Conservation (phyloP, 257 asterid genomes). For the Ilex aquifolium region DNA sequence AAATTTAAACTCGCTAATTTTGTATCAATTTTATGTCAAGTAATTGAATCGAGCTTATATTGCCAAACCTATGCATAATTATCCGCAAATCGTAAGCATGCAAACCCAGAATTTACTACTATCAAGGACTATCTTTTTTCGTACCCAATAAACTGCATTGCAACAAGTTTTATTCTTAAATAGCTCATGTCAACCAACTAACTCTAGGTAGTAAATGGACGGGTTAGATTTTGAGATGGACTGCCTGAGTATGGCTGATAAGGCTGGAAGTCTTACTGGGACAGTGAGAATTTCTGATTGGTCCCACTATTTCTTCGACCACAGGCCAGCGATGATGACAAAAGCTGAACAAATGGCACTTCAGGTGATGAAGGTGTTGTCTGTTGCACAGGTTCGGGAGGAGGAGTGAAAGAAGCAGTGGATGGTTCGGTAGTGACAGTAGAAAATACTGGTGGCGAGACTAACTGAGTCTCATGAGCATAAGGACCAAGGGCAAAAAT, state of each 20-base stretch:
- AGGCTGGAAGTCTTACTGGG: not conserved
- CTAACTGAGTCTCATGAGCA: not conserved
- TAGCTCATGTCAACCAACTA: too few relatives aligned
- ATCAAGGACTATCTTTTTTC: too few relatives aligned
- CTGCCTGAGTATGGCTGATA: not conserved
- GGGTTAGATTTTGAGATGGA: not conserved
- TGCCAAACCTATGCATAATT: too few relatives aligned
- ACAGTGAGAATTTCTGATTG: not conserved
- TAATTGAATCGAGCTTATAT: too few relatives aligned
- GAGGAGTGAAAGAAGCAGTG: not conserved
- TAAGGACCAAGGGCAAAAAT: not conserved
- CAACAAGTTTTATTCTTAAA: too few relatives aligned
- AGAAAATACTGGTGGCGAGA: not conserved
- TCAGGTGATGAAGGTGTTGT: conserved; percentile 1
- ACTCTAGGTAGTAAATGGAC: too few relatives aligned
- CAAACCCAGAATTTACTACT: too few relatives aligned
- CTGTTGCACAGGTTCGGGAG: not conserved
- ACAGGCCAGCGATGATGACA: not conserved
- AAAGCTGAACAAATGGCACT: not conserved
- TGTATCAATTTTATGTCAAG: too few relatives aligned
- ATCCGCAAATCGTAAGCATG: too few relatives aligned
- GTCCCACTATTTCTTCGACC: not conserved
- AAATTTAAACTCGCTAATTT: too few relatives aligned
- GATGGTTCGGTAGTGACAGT: not conserved
- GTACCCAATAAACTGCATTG: too few relatives aligned